Evolutionary conservation across 805 yeast species (phyloP).

Genomic region (Candida boleticola): DNA sequence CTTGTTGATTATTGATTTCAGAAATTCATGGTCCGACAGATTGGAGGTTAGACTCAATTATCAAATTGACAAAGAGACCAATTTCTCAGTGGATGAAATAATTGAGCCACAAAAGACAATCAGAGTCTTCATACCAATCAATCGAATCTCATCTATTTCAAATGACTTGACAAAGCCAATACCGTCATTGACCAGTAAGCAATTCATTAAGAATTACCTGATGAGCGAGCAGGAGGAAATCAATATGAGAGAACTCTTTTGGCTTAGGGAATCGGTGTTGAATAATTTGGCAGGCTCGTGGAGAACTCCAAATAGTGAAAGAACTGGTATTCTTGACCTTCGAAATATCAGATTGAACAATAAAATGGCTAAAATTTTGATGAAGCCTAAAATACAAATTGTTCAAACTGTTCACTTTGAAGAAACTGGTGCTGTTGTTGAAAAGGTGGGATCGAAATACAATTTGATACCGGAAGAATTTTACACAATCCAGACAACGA

Average conservation of each 20-base stretch:
- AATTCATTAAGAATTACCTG: slow-evolving; percentile 60
- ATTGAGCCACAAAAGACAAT: slow-evolving; percentile 29
- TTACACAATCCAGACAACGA: slow-evolving; percentile 47
- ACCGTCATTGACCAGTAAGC: slow-evolving; percentile 70
- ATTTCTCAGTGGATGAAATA: slow-evolving; percentile 26
- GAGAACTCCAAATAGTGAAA: slow-evolving; percentile 35
- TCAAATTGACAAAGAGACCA: slow-evolving; percentile 18
- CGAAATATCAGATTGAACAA: slow-evolving; percentile 62
- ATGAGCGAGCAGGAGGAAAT: slow-evolving; percentile 54
- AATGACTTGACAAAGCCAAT: slow-evolving; percentile 50
- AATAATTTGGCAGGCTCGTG: slow-evolving; percentile 63
- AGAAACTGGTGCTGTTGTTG: slow-evolving; percentile 12
- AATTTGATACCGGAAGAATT: slow-evolving; percentile 45
- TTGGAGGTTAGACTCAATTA: slow-evolving; percentile 29
- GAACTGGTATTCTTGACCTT: slow-evolving; percentile 62
- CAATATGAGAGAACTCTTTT: slow-evolving; percentile 63
- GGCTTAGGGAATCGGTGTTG: slow-evolving; percentile 74
- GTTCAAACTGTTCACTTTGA: slow-evolving; percentile 23
- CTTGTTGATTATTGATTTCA: slow-evolving; percentile 67
- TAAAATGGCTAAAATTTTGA: slow-evolving; percentile 56
- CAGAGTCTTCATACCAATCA: slow-evolving; percentile 73
- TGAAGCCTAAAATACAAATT: slow-evolving; percentile 47
- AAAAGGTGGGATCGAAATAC: slow-evolving; percentile 26
- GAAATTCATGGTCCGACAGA: slow-evolving; percentile 76
- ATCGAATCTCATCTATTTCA: slow-evolving; percentile 45